Conservation (phyloP, 306 rosid species). For the Vigna reflexopilosa region DNA sequence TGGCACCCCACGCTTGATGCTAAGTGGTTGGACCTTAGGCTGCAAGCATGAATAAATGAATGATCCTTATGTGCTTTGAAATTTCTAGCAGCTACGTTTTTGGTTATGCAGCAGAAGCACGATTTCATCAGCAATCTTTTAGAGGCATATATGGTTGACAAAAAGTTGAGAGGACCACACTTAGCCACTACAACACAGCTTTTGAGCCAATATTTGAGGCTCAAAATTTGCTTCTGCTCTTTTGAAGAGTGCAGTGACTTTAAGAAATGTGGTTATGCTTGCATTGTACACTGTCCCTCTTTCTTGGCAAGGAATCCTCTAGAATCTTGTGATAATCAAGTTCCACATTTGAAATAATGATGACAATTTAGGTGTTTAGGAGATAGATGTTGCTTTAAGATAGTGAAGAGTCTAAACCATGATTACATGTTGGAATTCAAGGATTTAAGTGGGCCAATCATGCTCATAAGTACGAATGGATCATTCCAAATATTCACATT, state of each 20-base stretch:
- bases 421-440: slow-evolving; percentile 38
- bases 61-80: slow-evolving; percentile 14
- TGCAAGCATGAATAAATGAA: slow-evolving; percentile 2
- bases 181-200: slow-evolving; percentile 41
- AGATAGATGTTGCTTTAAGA: slow-evolving; percentile 35
- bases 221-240: slow-evolving; percentile 21
- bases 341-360: slow-evolving; percentile 13
- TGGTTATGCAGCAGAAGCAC: slow-evolving; percentile 39
- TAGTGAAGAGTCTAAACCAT: slow-evolving; percentile 35
- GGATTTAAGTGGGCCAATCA: slow-evolving; percentile 38
- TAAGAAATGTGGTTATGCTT: slow-evolving; percentile 47
- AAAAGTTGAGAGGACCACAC: slow-evolving; percentile 47
- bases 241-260: slow-evolving; percentile 40
- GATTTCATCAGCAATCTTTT: slow-evolving; percentile 33
- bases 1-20: slow-evolving; percentile 29
- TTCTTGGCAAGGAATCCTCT: slow-evolving; percentile 36
- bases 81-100: slow-evolving; percentile 30
- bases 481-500: slow-evolving; percentile 30
- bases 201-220: slow-evolving; percentile 41
- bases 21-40: slow-evolving; percentile 36
- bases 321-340: background rate
- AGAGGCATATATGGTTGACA: slow-evolving; percentile 42
- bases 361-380: slow-evolving; percentile 25
- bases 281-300: slow-evolving; percentile 22
- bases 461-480: background rate